These are phyloP conservation scores for Jasminum sambac DNA, from an alignment of 257 asterid genomes.

Conservation along the genomic window DNA sequence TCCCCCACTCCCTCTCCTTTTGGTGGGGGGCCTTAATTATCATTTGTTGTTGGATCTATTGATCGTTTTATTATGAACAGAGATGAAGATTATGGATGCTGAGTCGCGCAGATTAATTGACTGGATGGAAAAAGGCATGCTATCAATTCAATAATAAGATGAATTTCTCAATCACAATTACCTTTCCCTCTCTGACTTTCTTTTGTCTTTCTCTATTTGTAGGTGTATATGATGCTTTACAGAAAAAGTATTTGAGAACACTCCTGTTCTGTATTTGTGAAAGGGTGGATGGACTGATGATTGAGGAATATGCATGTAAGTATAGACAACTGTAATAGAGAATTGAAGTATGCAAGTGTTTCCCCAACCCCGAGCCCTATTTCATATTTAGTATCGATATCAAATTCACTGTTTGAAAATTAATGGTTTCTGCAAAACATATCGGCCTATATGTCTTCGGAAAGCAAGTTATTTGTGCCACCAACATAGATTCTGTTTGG, in stretches of 20 bases:
- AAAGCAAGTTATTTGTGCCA: neutral
- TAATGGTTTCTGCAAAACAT: neutral
- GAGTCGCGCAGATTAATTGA: conserved; percentile 95
- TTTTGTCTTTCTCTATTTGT: conserved; percentile 13
- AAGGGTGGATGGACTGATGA: conserved; percentile 77
- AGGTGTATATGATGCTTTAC: conserved; percentile 96
- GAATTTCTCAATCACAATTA: conserved; percentile 8
- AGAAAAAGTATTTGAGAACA: conserved; percentile 87
- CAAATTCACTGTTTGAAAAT: neutral
- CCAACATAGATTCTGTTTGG: neutral
- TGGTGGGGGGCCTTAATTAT: conserved; percentile 43
- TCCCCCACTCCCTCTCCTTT: too few relatives aligned
- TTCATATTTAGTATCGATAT: neutral
- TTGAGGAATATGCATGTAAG: conserved; percentile 93
- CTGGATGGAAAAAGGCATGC: conserved; percentile 96
- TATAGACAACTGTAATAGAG: neutral
- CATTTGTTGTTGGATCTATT: conserved; percentile 15
- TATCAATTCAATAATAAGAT: conserved; percentile 2
- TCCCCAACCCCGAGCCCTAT: neutral
- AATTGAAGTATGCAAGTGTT: neutral
- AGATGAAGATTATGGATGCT: conserved; percentile 95
- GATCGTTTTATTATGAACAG: conserved; percentile 38
- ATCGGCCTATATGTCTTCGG: neutral
- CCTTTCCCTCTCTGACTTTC: conserved; percentile 23
- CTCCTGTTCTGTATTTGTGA: conserved; percentile 86